Evolutionary conservation across 2,329 filamentous ascomycete genomes (phyloP), one percentile per base, ranked within the genome.

Genomic region (Neocatenulostroma microsporum): DNA sequence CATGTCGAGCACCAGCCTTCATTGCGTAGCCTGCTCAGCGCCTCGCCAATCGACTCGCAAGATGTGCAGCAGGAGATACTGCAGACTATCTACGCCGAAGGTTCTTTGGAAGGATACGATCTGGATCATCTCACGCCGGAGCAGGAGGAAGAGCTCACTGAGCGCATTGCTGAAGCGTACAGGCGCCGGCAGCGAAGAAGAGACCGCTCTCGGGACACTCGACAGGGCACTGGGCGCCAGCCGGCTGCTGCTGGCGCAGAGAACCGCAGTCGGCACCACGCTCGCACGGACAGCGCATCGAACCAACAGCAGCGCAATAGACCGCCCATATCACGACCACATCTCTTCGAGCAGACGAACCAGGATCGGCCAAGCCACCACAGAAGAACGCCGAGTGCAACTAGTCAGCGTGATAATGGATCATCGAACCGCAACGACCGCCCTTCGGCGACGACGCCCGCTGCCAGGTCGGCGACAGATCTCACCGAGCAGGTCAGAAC

Each of bases 61-160:
- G 82, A 89, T 47, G 80, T 94, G 50, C 83, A 94, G 56, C 78
- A 83, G 42, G 87, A 94, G 56, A 93, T 95, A 41, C 76, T 93
- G 48, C 76, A 85, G 28, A 86, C 94, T 56, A 94, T 94, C 41
- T 74, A 88, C 48, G 82, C 89, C 46, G 86, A 94, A 54, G 87
- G 89, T 0, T 64, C 95, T 14, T 62, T 94, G 21, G 85, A 95
- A 51, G 88, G 86, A 13, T 78, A 95, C 30, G 88, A 95, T 55
- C 66, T 95, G 37, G 84, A 91, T 51, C 88, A 88, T 46, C 78
- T 95, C 36, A 87, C 89, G 44, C 71, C 86, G 12, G 76, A 69
- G 32, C 84, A 87, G 52, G 86, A 95, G 55, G 87, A 95, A 53
- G 85, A 93, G 53, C 76, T 96, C 12, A 94, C 84, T 46, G 83